A percentile compares a stretch with the other conserved stretches of the same genome.
phyloP scores from a whole-genome alignment of 2,329 filamentous ascomycete species.

The Aspergillus intermedius region DNA sequence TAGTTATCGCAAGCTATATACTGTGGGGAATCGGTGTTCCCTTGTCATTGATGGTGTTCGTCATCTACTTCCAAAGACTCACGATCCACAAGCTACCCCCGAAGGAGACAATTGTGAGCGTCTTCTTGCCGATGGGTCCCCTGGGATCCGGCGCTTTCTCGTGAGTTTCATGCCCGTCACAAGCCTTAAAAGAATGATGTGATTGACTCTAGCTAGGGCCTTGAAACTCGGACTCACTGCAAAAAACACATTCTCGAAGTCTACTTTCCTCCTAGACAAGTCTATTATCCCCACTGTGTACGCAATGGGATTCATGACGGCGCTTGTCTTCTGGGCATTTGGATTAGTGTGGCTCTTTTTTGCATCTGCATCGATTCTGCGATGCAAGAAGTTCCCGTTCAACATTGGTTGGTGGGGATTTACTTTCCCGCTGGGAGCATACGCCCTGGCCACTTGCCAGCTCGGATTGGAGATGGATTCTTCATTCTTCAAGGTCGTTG shows the following conservation, averaged over 20 bases:
- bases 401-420: conserved; percentile 59
- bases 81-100: conserved; percentile 60
- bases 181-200: neutral
- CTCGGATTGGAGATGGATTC: conserved; percentile 47
- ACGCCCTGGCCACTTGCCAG: conserved; percentile 37
- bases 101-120: conserved; percentile 58
- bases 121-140: conserved; percentile 61
- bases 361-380: conserved; percentile 25
- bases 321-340: conserved; percentile 31
- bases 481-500: conserved; percentile 50
- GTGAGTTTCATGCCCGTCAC: conserved; percentile 8
- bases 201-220: conserved; percentile 21
- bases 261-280: conserved; percentile 13
- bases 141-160: conserved; percentile 59
- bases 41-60: conserved; percentile 56
- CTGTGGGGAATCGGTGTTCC: conserved; percentile 60
- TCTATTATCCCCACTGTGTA: conserved; percentile 24
- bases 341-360: conserved; percentile 31
- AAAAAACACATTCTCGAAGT: conserved; percentile 20
- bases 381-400: conserved; percentile 44
- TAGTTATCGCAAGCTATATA: conserved; percentile 57
- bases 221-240: conserved; percentile 46
- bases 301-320: conserved; percentile 23
- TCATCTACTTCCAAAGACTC: conserved; percentile 62
- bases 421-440: conserved; percentile 53